Percentiles rank a stretch among this genome's conserved stretches.
phyloP scores from a whole-genome alignment of 208 protist genomes.

The Acanthamoeba royreba region DNA sequence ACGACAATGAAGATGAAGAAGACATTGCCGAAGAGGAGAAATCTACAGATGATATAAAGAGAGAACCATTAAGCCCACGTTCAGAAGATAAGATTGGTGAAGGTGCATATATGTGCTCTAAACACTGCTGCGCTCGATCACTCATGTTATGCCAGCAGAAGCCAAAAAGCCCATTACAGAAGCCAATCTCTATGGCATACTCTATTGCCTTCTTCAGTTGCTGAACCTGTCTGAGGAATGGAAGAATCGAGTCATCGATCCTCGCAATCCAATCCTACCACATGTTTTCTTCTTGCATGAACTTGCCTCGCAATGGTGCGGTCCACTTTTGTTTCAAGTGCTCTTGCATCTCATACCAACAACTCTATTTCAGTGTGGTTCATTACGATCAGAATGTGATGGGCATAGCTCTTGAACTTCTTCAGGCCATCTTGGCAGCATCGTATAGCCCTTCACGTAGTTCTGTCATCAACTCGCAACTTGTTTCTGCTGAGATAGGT shows the following conservation, averaged over 20 bases:
- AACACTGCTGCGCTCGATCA: neutral
- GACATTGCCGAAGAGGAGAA: too few relatives aligned
- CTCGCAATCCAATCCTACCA: slow-evolving; percentile 29
- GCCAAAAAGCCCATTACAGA: neutral
- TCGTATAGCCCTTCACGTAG: neutral
- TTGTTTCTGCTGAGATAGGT: neutral
- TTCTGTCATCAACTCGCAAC: neutral
- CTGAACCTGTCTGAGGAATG: slow-evolving; percentile 5
- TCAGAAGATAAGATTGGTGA: too few relatives aligned
- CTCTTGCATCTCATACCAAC: neutral
- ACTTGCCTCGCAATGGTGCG: neutral
- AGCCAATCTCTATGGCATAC: neutral
- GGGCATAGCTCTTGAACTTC: neutral
- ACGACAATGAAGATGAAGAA: too few relatives aligned
- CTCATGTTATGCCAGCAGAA: neutral
- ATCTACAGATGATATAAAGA: too few relatives aligned
- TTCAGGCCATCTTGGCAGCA: neutral
- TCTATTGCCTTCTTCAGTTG: slow-evolving; percentile 24
- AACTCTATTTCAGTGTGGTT: neutral
- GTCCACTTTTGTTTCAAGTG: neutral
- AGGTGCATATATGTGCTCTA: neutral
- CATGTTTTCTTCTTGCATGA: neutral
- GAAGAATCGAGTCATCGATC: neutral
- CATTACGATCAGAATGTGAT: slow-evolving; percentile 46
- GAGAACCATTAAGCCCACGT: too few relatives aligned